phyloP scores from a whole-genome alignment of 331 rosid species.

The Rhamnella rubrinervis region DNA sequence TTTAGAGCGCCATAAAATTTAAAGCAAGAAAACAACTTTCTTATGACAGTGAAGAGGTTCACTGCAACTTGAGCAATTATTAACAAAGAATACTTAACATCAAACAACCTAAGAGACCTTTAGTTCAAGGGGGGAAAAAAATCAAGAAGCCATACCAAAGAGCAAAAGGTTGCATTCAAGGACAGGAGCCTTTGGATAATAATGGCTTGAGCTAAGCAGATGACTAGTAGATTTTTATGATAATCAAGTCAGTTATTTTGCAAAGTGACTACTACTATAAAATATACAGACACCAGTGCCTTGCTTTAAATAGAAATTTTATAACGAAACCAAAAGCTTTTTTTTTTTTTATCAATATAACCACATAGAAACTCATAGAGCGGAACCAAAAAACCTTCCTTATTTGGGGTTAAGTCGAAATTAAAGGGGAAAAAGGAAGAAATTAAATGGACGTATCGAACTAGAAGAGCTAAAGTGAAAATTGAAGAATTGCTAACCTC shows the following conservation, averaged over 20 bases:
- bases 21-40: no score
- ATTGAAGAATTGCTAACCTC: slow-evolving; percentile 44
- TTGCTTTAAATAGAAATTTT: slow-evolving; percentile 8
- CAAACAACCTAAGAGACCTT: background rate
- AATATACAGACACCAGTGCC: slow-evolving; percentile 5
- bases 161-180: no score
- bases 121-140: background rate
- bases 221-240: background rate
- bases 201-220: background rate
- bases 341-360: slow-evolving; percentile 7
- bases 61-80: background rate
- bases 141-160: no score
- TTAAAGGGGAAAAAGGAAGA: background rate
- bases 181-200: background rate
- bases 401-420: no score
- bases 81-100: background rate
- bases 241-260: background rate
- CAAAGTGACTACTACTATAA: background rate
- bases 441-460: background rate
- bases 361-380: no score
- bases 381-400: no score
- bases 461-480: background rate
- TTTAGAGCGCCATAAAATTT: background rate
- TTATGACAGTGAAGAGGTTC: no score
- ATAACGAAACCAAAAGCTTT: slow-evolving; percentile 10